Base-by-base conservation (phyloP, 345 rosid genomes). In the Bruguiera sexangula region DNA sequence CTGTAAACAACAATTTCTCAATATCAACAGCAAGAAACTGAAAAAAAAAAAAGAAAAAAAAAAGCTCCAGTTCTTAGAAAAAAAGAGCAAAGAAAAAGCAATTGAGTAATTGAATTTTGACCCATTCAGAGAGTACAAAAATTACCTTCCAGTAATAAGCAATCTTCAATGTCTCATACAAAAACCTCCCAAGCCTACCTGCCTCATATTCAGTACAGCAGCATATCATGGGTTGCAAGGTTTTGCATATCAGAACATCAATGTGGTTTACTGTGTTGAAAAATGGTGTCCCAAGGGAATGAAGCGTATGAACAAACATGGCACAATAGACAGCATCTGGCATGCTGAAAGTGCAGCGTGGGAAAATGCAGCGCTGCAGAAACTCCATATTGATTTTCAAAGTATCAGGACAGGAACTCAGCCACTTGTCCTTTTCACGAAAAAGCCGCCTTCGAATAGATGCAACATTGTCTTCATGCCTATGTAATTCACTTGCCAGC, bases 301-400 rank as follows among this genome's bases (percentile, higher is more conserved):
- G 99, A 80, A 96, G 98, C 59, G 92, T 89, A 70, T 87, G 93
- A 36, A 96, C 99, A 85, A 96, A 96, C 96, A 89, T 89, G 22
- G 99, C 98, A 84, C 98, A 90, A 76, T 92, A 96, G 50, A 96
- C 95, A 54, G 98, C 96, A 87, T 96, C 99, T 57, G 97, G 96
- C 98, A 96, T 96, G 85, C 99, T 92, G 83, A 96, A 96, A 69
- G 96, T 96, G 79, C 99, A 96, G 36, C 99, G 98, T 20, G 99
- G 99, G 71, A 96, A 92, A 68, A 96, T 92, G 79, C 98, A 96
- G 59, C 97, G 98, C 75, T 96, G 99, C 71, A 96, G 93, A 78
- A 96, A 96, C 85, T 96, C 99, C 96, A 96, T 90, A 76, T 96
- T 96, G 69, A 96, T 96, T 88, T 92, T 96, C 80, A 96, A 75